Evolutionary conservation across 495 filamentous ascomycete genomes (phyloP).

Genomic region (Aspergillus steynii): DNA sequence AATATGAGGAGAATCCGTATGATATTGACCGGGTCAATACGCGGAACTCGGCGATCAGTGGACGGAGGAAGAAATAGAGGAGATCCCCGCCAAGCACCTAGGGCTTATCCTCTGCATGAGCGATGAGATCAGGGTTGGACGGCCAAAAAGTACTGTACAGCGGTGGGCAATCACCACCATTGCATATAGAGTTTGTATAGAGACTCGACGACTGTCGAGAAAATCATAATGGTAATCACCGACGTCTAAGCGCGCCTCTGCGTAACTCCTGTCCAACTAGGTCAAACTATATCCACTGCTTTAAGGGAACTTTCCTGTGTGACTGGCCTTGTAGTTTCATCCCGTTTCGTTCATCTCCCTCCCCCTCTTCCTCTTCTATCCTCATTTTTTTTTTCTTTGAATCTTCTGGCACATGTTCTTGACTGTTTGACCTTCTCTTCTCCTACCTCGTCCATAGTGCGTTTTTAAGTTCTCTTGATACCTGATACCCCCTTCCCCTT

Average conservation of each 20-base stretch:
- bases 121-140: neutral
- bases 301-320: neutral
- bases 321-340: neutral
- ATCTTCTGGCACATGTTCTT: neutral
- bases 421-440: neutral
- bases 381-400: neutral
- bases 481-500: neutral
- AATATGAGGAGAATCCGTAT: conserved; percentile 42
- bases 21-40: conserved; percentile 42
- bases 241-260: neutral
- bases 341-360: neutral
- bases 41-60: conserved; percentile 31
- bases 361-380: neutral
- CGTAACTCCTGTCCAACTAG: neutral
- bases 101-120: neutral
- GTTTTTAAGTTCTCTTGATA: conserved; percentile 4
- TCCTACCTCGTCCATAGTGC: neutral
- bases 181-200: neutral
- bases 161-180: neutral
- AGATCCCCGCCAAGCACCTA: no score
- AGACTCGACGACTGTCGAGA: neutral
- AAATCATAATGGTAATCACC: neutral
- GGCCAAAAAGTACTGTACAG: neutral
- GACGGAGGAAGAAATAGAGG: neutral
- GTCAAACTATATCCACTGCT: neutral